Evolutionary conservation across 2,329 filamentous ascomycete species (phyloP).

Genomic region (Penicillium thymicola): DNA sequence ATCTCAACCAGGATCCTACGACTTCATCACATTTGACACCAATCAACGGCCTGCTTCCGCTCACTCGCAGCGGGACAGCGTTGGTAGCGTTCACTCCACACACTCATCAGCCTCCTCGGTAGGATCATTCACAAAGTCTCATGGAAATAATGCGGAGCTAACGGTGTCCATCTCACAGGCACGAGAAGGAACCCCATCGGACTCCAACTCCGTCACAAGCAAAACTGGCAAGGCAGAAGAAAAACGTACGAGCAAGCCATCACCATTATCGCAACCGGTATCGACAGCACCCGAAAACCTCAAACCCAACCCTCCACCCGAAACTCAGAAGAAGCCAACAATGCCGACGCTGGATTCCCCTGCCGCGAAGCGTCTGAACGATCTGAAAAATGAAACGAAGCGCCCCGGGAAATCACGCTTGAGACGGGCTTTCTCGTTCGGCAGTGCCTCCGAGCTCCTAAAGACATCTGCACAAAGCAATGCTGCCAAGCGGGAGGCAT

Average conservation of each 20-base stretch:
- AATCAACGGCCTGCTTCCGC: constrained; percentile 34
- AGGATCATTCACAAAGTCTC: constrained; percentile 37
- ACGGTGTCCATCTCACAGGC: constrained; percentile 14
- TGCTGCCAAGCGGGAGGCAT: constrained; percentile 40
- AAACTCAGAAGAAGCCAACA: constrained; percentile 27
- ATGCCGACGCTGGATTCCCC: constrained; percentile 54
- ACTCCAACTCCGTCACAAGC: constrained; percentile 19
- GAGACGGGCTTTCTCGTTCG: constrained; percentile 91
- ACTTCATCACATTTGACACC: constrained; percentile 33
- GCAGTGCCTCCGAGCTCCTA: constrained; percentile 85
- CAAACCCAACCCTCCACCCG: constrained; percentile 16
- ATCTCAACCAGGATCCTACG: constrained; percentile 33
- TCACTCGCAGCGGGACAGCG: constrained; percentile 55
- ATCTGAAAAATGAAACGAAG: constrained; percentile 76
- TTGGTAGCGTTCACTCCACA: constrained; percentile 58
- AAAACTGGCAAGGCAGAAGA: constrained; percentile 60
- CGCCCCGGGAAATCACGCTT: constrained; percentile 82
- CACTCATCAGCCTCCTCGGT: constrained; percentile 63
- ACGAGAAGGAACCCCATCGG: constrained; percentile 21
- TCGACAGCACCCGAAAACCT: constrained; percentile 43
- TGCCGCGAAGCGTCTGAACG: constrained; percentile 78
- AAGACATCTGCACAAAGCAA: constrained; percentile 67
- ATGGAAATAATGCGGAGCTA: background rate
- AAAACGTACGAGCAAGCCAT: constrained; percentile 65
- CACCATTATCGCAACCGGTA: constrained; percentile 69